Evolutionary conservation across 495 filamentous ascomycete species (phyloP), one percentile per base, ranked within the genome.

Genomic region (Xylaria venustula): DNA sequence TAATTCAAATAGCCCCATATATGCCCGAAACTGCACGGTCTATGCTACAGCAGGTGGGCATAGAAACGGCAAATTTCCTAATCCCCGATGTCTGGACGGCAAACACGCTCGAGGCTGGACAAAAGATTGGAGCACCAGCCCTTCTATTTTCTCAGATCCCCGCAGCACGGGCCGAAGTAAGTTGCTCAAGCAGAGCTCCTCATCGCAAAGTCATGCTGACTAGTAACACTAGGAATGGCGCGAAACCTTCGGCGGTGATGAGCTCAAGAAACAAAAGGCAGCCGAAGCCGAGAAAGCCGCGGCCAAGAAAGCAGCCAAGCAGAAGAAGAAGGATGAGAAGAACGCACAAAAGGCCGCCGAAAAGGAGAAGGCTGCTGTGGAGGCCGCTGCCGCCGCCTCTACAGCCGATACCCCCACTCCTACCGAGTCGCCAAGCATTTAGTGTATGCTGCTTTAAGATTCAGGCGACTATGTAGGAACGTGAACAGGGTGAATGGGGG

Each of bases 121-220:
- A 97, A 73, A 85, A 86, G 65, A 87, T 98, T 59, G 90, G 91
- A 63, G 90, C 89, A 69, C 86, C 93, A 2, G 81, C 83, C 60
- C 89, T 93, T 63, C 80, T 98, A 34, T 98, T 98, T 79, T 82
- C 84, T n/a, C 79, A 77, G 49, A 96, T 97, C 61, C 88, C 93
- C 54, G 81, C 88, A 17, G 88, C 88, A 77, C 93, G 91, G 77
- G 88, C 87, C 19, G 81, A 87, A 17, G 44, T 47, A 22, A 47
- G 44, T 47, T 12, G 15, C 14, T 12, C 14, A 15, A 11, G 5
- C 11, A 34, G 30, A 34, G 30, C 11, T 11, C 5, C 30, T 34
- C 11, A 11, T 11, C 11, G 30, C 11, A 5, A 11, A 34, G 30
- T 15, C 19, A 15, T 5, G 41, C 41, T 44, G 41, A 44, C 41